Conservation (phyloP, 768 basidiomycete genomes). For the Leccinum truebloodii region DNA sequence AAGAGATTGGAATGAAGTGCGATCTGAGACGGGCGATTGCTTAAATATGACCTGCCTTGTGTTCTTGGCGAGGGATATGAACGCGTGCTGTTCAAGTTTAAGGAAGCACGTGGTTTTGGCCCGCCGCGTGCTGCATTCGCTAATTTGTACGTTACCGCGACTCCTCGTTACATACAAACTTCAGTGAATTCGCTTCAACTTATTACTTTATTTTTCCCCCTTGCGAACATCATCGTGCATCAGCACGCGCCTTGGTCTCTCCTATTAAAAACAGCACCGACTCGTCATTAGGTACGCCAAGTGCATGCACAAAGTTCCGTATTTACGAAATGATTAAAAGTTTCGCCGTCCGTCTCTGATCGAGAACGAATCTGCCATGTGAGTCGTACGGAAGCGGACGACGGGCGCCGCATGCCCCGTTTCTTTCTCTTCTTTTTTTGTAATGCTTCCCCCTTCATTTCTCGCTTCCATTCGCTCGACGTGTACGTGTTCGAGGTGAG, state of each 20-base stretch:
- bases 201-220: not conserved
- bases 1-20: not conserved
- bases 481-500: conserved; percentile 1
- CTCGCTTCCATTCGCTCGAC: not conserved
- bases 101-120: conserved; percentile 18
- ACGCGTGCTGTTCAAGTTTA: conserved; percentile 16
- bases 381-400: not conserved
- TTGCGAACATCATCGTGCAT: conserved; percentile 8
- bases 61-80: conserved; percentile 22
- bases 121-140: conserved; percentile 3
- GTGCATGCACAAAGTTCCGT: conserved; percentile 5
- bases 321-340: not conserved
- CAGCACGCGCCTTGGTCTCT: conserved; percentile 1
- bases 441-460: not conserved
- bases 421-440: not conserved
- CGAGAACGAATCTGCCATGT: conserved; percentile 4
- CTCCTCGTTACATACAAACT: not conserved
- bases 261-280: too few relatives aligned
- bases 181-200: conserved; percentile 4
- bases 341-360: conserved; percentile 1
- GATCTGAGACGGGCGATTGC: conserved; percentile 5
- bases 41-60: conserved; percentile 37
- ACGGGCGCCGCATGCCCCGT: not conserved
- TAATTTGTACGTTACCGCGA: not conserved
- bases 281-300: not conserved